Conservation (phyloP, 257 asterid species). For the Penstemon barbatus region DNA sequence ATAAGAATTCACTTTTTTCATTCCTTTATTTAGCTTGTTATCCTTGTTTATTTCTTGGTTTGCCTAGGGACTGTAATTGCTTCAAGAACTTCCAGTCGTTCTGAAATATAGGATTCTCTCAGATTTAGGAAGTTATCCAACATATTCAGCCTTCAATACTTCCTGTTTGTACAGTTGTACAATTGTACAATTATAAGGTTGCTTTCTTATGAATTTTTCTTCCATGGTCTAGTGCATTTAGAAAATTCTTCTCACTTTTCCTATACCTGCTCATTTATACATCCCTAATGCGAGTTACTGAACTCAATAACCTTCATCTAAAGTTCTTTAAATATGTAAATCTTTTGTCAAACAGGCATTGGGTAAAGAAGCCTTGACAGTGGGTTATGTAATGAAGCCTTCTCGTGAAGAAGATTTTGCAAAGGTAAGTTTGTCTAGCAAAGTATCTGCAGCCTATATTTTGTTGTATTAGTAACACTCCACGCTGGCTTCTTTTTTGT, state of each 20-base stretch:
- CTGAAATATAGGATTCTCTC: neutral
- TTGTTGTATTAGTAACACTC: neutral
- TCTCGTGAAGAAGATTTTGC: slow-evolving; percentile 97
- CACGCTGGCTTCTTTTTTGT: neutral
- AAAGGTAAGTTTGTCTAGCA: slow-evolving; percentile 50
- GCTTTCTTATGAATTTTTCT: neutral
- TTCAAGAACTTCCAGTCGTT: neutral
- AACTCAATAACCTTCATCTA: neutral
- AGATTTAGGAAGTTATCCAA: slow-evolving; percentile 3
- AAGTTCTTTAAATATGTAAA: slow-evolving; percentile 23
- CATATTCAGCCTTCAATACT: slow-evolving; percentile 1
- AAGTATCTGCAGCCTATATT: slow-evolving; percentile 9
- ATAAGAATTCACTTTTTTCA: neutral
- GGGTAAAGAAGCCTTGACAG: slow-evolving; percentile 49
- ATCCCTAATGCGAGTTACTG: slow-evolving; percentile 18
- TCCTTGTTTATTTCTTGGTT: neutral
- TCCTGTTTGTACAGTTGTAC: slow-evolving; percentile 4
- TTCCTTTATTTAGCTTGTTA: neutral
- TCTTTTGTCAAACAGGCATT: slow-evolving; percentile 48
- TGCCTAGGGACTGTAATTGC: neutral
- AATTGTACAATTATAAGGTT: slow-evolving; percentile 10
- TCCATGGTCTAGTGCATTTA: neutral
- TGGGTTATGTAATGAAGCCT: slow-evolving; percentile 92
- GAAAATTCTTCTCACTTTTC: slow-evolving; percentile 7
- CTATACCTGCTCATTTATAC: slow-evolving; percentile 11